Percentiles rank a stretch among this genome's conserved stretches.
Evolutionary conservation across 2,329 filamentous ascomycete species (phyloP).

Genomic region (Magnaporthiopsis rhizophila): DNA sequence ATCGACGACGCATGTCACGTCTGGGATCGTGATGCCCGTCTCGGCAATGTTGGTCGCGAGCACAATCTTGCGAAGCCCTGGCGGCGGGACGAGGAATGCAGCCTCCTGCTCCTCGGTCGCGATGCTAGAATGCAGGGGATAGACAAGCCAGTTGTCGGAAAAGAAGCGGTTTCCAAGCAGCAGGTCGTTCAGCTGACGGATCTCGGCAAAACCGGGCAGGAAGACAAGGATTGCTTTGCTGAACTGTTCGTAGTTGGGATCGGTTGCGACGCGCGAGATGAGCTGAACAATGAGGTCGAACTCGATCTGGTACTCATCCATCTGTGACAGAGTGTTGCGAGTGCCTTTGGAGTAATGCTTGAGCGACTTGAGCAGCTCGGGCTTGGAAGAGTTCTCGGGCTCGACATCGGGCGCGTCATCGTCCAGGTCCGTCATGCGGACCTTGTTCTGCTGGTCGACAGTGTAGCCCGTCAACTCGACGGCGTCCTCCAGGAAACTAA

Average conservation of each 20-base stretch:
- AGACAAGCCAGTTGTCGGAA: slow-evolving; percentile 67
- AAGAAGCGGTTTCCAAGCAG: slow-evolving; percentile 72
- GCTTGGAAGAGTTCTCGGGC: slow-evolving; percentile 40
- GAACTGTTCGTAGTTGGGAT: slow-evolving; percentile 57
- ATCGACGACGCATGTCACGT: slow-evolving; percentile 94
- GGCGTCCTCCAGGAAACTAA: slow-evolving; percentile 85
- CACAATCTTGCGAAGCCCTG: slow-evolving; percentile 82
- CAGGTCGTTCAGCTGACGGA: slow-evolving; percentile 79
- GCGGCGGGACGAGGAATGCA: slow-evolving; percentile 78
- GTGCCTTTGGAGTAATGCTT: slow-evolving; percentile 70
- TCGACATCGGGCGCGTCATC: slow-evolving; percentile 49
- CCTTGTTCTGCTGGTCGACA: slow-evolving; percentile 35
- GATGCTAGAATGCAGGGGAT: slow-evolving; percentile 88
- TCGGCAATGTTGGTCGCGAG: slow-evolving; percentile 97
- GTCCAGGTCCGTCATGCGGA: slow-evolving; percentile 52
- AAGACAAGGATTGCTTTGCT: slow-evolving; percentile 94
- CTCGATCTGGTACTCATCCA: slow-evolving; percentile 89
- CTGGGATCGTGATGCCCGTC: slow-evolving; percentile 96
- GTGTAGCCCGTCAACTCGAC: slow-evolving; percentile 77
- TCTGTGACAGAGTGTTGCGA: slow-evolving; percentile 61
- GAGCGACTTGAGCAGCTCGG: slow-evolving; percentile 56
- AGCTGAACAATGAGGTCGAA: slow-evolving; percentile 79
- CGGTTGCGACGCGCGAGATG: slow-evolving; percentile 65
- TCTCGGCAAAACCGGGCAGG: slow-evolving; percentile 88
- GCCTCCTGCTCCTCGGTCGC: slow-evolving; percentile 94